Conservation (phyloP, 345 rosid genomes). For the Eutrema yunnanense region DNA sequence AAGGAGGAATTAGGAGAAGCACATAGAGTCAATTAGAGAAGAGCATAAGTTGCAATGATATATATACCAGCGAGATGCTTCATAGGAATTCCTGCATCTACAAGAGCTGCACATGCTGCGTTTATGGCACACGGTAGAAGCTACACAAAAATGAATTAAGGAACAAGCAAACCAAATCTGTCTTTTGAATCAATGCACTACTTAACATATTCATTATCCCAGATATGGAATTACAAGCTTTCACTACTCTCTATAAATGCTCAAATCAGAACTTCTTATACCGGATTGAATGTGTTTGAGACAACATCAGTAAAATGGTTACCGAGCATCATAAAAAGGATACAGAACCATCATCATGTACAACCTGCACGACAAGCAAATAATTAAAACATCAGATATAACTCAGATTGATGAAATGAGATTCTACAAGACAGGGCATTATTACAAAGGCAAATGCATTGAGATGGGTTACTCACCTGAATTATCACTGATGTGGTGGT, state of each 20-base stretch:
- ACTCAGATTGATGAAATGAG: background rate
- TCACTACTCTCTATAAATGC: background rate
- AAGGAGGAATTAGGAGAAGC: background rate
- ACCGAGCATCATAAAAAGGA: constrained; percentile 35
- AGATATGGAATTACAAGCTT: background rate
- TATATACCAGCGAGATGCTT: constrained; percentile 81
- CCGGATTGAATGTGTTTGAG: background rate
- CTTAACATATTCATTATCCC: background rate
- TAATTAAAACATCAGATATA: background rate
- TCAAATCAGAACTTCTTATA: background rate
- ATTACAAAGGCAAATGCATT: background rate
- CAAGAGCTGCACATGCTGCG: constrained; percentile 92
- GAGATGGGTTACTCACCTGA: constrained; percentile 41
- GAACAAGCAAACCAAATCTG: constrained; percentile 7
- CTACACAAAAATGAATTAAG: constrained; percentile 48
- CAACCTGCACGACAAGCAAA: constrained; percentile 47
- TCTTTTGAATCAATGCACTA: background rate
- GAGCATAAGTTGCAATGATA: background rate
- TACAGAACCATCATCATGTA: constrained; percentile 91
- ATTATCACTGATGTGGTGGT: constrained; percentile 79
- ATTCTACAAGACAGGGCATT: background rate
- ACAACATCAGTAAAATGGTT: background rate
- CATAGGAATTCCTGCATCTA: constrained; percentile 94
- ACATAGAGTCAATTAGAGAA: background rate
- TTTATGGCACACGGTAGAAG: constrained; percentile 93